phyloP scores from a whole-genome alignment of 306 rosid genomes.

The Lithocarpus polystachyus region DNA sequence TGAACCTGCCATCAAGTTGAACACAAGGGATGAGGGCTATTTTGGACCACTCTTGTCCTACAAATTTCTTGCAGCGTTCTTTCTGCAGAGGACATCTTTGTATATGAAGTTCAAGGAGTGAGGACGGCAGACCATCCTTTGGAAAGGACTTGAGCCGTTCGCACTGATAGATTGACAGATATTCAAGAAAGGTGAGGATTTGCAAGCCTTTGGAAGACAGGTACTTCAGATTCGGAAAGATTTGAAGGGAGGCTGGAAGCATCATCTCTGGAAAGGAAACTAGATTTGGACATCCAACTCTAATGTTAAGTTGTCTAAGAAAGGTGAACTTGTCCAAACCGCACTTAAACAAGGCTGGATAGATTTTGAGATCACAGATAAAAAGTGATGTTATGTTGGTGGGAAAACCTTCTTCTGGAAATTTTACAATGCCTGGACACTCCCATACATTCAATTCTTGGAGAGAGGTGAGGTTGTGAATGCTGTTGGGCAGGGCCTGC shows the following conservation, averaged over 20 bases:
- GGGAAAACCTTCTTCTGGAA: constrained; percentile 15
- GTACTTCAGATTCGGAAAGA: constrained; percentile 10
- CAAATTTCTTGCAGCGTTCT: too few species aligned
- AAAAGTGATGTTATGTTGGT: constrained; percentile 1
- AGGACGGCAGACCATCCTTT: not conserved
- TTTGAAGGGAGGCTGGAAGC: constrained; percentile 1
- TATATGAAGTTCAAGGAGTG: not conserved
- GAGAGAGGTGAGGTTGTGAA: constrained; percentile 15
- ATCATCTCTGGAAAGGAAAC: constrained; percentile 17
- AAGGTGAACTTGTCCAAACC: constrained; percentile 20
- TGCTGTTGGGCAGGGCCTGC: not conserved
- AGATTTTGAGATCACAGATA: not conserved
- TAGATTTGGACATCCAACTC: not conserved
- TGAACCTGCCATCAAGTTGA: too few species aligned
- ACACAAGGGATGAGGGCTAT: too few species aligned
- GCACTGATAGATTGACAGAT: not conserved
- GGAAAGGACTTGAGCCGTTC: not conserved
- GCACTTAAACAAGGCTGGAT: constrained; percentile 4
- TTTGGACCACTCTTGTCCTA: too few species aligned
- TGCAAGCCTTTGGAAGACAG: constrained; percentile 11
- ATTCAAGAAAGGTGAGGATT: constrained; percentile 21
- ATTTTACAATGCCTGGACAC: not conserved
- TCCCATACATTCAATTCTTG: not conserved
- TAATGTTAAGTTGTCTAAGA: not conserved
- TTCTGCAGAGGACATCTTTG: fast-evolving